Evolutionary conservation across 768 basidiomycete species (phyloP), one percentile per base, ranked within the genome.

Genomic region (Auricularia auricula-judae): DNA sequence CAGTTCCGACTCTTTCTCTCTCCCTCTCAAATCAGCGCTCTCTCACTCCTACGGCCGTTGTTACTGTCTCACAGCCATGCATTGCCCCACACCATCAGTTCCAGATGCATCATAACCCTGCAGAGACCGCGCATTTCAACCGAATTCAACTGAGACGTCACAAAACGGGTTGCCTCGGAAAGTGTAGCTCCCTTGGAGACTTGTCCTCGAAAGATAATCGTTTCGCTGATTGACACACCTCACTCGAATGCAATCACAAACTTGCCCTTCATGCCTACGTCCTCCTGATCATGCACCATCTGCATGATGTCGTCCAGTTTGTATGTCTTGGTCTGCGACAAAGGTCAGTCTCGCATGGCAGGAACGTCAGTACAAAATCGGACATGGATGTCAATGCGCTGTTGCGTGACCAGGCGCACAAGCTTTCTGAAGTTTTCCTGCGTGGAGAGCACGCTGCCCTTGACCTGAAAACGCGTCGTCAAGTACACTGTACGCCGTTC

Each of bases 201-300:
- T 29, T 29, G 29, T 29, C 29, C 29, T 29, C 29, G 29, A 29
- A 29, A 29, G 29, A 29, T 29, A 29, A 29, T 29, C 29, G 29
- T 29, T 29, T 29, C 29, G 29, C 1, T 23, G 23, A 23, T 23
- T 23, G 47, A 16, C 47, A 51, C 21, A 16, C 21, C 21, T 51
- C 47, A 51, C 53, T 56, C 29, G 1, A 64, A 56, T 4, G 23
- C 34, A 21, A 64, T 44, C 11, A 64, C 63, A 39, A 64, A 36
- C 54, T 59, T 64, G 4, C 63, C 63, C 34, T 58, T 64, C 63
- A 64, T 64, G 4, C 53, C 63, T 18, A 56, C 63, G 14, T 12
- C 21, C 16, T 36, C 35, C 21, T 58, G 58, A 14, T 64, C 63
- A 12, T 64, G 33, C 23, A 59, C 36, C 53, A 64, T 36, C 63